These are phyloP conservation scores for Aspergillus piperis DNA, from an alignment of 2,329 filamentous ascomycete genomes.

Conservation along the genomic window DNA sequence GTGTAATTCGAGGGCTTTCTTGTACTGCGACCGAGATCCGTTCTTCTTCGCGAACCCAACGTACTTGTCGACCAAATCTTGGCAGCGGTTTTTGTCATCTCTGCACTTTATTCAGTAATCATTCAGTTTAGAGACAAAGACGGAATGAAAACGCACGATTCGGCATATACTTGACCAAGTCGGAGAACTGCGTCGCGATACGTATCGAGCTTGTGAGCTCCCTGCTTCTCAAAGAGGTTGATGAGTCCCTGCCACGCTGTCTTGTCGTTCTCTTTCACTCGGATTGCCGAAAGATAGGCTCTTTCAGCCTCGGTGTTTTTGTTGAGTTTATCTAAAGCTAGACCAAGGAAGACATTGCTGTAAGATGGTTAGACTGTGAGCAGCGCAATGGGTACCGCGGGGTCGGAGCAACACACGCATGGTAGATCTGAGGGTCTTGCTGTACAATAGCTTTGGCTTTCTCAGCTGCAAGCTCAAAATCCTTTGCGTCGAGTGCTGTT, in stretches of 20 bases:
- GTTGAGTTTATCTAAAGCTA: constrained; percentile 76
- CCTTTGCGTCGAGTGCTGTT: constrained; percentile 72
- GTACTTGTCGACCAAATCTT: constrained; percentile 75
- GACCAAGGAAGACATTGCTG: constrained; percentile 82
- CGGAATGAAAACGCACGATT: constrained; percentile 51
- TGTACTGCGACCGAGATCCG: constrained; percentile 73
- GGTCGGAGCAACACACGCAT: constrained; percentile 59
- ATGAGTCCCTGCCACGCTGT: constrained; percentile 90
- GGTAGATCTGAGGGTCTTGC: constrained; percentile 76
- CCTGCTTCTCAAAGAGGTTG: constrained; percentile 80
- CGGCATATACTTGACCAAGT: constrained; percentile 72
- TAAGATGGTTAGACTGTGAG: background rate
- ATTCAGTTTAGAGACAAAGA: no score
- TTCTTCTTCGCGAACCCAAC: constrained; percentile 70
- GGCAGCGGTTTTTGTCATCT: constrained; percentile 61
- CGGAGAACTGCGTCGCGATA: constrained; percentile 74
- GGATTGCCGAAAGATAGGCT: constrained; percentile 72
- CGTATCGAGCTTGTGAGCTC: constrained; percentile 65
- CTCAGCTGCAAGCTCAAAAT: constrained; percentile 73
- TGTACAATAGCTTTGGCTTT: constrained; percentile 70
- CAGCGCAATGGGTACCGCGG: constrained; percentile 1
- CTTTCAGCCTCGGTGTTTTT: constrained; percentile 72
- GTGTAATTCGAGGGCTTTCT: constrained; percentile 71
- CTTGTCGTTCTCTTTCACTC: constrained; percentile 71
- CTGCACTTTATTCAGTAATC: constrained; percentile 33